Conservation (phyloP, 2,329 filamentous ascomycete species). For the Nemania sp. region DNA sequence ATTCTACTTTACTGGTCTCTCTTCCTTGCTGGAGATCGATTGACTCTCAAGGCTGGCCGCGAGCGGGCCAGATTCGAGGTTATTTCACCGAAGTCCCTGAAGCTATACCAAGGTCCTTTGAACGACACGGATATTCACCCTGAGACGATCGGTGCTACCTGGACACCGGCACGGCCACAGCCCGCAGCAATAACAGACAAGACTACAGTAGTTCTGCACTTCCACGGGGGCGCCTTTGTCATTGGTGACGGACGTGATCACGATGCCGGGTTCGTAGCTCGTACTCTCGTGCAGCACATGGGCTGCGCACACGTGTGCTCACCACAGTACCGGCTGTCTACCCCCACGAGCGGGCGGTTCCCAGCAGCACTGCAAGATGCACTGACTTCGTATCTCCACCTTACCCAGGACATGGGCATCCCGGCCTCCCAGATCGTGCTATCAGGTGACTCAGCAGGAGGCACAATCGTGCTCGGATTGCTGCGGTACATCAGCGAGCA, state of each 20-base stretch:
- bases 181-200: not conserved
- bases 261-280: conserved; percentile 47
- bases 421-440: conserved; percentile 48
- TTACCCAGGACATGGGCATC: conserved; percentile 44
- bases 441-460: conserved; percentile 53
- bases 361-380: conserved; percentile 51
- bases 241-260: conserved; percentile 50
- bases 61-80: conserved; percentile 32
- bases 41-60: conserved; percentile 31
- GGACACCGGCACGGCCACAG: conserved; percentile 30
- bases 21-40: conserved; percentile 6
- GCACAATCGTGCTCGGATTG: conserved; percentile 49
- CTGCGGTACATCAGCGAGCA: conserved; percentile 50
- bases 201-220: conserved; percentile 44
- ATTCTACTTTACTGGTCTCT: conserved; percentile 22
- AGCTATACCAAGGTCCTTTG: conserved; percentile 30
- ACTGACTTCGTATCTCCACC: conserved; percentile 49
- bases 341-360: conserved; percentile 42
- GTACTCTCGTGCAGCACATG: conserved; percentile 42
- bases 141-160: conserved; percentile 28
- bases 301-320: conserved; percentile 46
- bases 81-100: conserved; percentile 17
- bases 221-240: conserved; percentile 52
- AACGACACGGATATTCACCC: conserved; percentile 15
- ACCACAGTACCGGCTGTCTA: conserved; percentile 52